Base-by-base conservation (phyloP, 805 yeast species). In the Debaryomyces prosopidis region DNA sequence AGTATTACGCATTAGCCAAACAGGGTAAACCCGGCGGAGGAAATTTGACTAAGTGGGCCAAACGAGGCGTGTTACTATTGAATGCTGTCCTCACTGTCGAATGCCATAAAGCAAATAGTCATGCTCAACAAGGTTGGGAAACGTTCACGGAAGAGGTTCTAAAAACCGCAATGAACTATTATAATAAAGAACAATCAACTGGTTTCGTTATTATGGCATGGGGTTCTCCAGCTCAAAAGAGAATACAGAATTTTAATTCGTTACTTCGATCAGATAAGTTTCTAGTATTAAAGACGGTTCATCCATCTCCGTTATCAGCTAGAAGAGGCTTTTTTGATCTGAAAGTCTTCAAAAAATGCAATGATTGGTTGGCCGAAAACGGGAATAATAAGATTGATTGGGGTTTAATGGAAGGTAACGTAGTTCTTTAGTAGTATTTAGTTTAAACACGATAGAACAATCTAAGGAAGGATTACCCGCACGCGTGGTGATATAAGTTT, bases 231-330 rank as follows among this genome's bases (percentile, higher is more conserved):
- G 94, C 94, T 0, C 83, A 77, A 26, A 81, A 80, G 46, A 65
- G 89, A 17, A 74, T 85, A 1, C 75, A 73, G 19, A 68, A 66
- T 41, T 63, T 68, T 42, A 42, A 50, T 4, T 26, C 36, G 1
- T 55, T 39, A 51, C 54, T 52, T 49, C 66, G 51, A 55, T 57
- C 40, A 57, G 44, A 63, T 3, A 63, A 69, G 32, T 75, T 82
- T 45, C 55, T 77, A 35, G 79, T 88, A 0, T 66, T 94, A 20
- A 78, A 77, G 49, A 75, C 89, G 0, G 97, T 90, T 0, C 99
- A 94, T 65, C 99, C 99, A 0, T 87, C 96, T 20, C 99, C 99
- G 1, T 68, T 94, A 40, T 87, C 96, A 50, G 99, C 99, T 0
- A 76, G 85, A 15, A 70, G 95, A 36, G 96, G 78, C 1, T 94